These are phyloP conservation scores for Conringia planisiliqua DNA, from an alignment of 345 rosid species.

Conservation along the genomic window DNA sequence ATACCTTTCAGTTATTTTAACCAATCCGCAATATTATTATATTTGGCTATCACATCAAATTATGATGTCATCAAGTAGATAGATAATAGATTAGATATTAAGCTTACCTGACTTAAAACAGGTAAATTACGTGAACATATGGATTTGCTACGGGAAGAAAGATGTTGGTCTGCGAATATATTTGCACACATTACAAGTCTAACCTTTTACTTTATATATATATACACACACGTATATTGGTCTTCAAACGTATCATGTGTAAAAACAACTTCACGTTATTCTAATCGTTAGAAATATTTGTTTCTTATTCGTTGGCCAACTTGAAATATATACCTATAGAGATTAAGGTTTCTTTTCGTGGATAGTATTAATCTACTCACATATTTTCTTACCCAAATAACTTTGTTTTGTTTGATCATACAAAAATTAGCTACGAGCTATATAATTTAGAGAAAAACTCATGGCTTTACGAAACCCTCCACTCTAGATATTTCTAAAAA, in stretches of 20 bases:
- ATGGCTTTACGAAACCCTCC: neutral
- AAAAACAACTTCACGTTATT: neutral
- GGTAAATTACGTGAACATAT: constrained; percentile 2
- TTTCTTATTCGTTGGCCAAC: neutral
- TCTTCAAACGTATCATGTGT: neutral
- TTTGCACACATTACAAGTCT: neutral
- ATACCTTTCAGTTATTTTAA: neutral
- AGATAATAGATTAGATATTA: neutral
- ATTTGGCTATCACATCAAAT: constrained; percentile 3
- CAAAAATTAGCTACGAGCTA: neutral
- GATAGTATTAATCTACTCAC: neutral
- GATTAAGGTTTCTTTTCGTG: neutral
- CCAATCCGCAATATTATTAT: neutral
- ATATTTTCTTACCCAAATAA: neutral
- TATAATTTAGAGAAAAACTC: neutral
- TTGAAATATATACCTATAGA: neutral
- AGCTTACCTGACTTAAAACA: constrained; percentile 7
- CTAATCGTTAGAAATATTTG: neutral
- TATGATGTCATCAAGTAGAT: neutral
- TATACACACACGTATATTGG: no score
- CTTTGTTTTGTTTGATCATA: neutral
- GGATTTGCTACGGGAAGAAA: neutral
- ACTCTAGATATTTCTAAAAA: neutral
- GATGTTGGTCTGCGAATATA: neutral
- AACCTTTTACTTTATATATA: no score